Percentiles rank a stretch among this genome's conserved stretches.
Conservation (phyloP, 2,329 filamentous ascomycete species). For the Dothidotthia symphoricarpi region DNA sequence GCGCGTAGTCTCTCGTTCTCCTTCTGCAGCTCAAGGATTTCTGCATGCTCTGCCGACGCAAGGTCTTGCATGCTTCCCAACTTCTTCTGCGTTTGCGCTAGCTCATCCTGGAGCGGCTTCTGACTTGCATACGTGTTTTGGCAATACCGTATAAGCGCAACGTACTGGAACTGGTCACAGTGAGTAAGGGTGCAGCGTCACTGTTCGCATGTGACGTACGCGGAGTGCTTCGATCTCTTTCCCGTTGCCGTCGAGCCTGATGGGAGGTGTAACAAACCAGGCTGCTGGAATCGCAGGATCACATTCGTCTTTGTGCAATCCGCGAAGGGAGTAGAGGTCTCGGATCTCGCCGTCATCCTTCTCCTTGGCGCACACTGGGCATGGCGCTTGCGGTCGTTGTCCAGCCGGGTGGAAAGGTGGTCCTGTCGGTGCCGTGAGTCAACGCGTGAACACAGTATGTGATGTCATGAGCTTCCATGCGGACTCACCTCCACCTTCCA, state of each 20-base stretch:
- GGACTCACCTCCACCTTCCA: constrained; percentile 49
- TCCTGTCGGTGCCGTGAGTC: constrained; percentile 29
- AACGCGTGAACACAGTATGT: not conserved
- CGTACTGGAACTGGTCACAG: constrained; percentile 49
- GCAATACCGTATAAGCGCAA: constrained; percentile 29
- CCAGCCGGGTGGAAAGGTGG: constrained; percentile 48
- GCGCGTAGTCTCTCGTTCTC: constrained; percentile 18
- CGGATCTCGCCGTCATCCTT: constrained; percentile 36
- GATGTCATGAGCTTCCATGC: not conserved
- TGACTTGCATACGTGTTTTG: constrained; percentile 20
- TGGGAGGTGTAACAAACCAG: constrained; percentile 49
- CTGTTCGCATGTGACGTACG: constrained; percentile 24
- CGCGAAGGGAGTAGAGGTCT: constrained; percentile 48
- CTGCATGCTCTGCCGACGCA: constrained; percentile 36
- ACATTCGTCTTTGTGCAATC: constrained; percentile 43
- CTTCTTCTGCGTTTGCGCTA: constrained; percentile 22
- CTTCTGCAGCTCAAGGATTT: constrained; percentile 26
- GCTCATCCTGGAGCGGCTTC: constrained; percentile 15
- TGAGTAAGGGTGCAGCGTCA: constrained; percentile 8
- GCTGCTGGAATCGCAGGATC: constrained; percentile 45
- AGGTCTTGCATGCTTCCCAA: constrained; percentile 32
- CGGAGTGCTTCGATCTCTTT: constrained; percentile 45
- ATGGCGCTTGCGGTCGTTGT: constrained; percentile 44
- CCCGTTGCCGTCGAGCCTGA: constrained; percentile 38
- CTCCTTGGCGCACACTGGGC: constrained; percentile 46